Percentiles rank a stretch among this genome's conserved stretches.
Conservation (phyloP, 2,329 filamentous ascomycete genomes). For the Thelonectria discophora region DNA sequence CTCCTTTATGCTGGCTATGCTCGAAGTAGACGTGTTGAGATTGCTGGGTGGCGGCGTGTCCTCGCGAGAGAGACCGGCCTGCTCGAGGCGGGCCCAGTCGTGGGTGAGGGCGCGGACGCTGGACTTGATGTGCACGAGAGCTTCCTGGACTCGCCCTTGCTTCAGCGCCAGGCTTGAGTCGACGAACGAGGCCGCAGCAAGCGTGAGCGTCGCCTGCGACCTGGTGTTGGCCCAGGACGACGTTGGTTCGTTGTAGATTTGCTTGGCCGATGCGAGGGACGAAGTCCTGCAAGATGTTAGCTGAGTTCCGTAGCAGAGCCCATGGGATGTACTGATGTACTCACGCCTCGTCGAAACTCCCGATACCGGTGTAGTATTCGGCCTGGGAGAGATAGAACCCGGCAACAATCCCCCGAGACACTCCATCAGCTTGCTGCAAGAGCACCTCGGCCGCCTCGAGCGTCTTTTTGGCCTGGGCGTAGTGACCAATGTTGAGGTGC, state of each 20-base stretch:
- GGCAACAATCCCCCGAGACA: conserved; percentile 53
- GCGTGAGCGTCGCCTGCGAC: conserved; percentile 44
- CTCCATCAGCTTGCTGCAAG: conserved; percentile 48
- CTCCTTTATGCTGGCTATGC: conserved; percentile 40
- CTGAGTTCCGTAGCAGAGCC: no score
- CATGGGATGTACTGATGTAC: no score
- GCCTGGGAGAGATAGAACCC: conserved; percentile 75
- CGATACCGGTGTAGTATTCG: conserved; percentile 76
- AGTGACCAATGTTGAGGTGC: conserved; percentile 63
- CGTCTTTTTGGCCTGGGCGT: conserved; percentile 57
- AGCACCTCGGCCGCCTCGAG: conserved; percentile 68
- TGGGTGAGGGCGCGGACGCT: conserved; percentile 65
- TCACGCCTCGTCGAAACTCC: conserved; percentile 69
- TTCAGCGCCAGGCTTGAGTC: conserved; percentile 73
- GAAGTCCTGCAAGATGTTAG: conserved; percentile 37
- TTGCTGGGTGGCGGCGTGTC: conserved; percentile 39
- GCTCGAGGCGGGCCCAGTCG: conserved; percentile 64
- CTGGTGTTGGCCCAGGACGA: conserved; percentile 48
- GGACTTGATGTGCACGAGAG: conserved; percentile 65
- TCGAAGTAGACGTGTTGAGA: conserved; percentile 44
- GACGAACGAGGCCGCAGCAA: conserved; percentile 57
- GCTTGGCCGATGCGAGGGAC: conserved; percentile 52
- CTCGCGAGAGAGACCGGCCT: conserved; percentile 31
- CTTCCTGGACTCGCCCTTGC: conserved; percentile 65
- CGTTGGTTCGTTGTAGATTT: conserved; percentile 44